phyloP scores from a whole-genome alignment of 2,329 filamentous ascomycete genomes.

The Talaromyces sp. region DNA sequence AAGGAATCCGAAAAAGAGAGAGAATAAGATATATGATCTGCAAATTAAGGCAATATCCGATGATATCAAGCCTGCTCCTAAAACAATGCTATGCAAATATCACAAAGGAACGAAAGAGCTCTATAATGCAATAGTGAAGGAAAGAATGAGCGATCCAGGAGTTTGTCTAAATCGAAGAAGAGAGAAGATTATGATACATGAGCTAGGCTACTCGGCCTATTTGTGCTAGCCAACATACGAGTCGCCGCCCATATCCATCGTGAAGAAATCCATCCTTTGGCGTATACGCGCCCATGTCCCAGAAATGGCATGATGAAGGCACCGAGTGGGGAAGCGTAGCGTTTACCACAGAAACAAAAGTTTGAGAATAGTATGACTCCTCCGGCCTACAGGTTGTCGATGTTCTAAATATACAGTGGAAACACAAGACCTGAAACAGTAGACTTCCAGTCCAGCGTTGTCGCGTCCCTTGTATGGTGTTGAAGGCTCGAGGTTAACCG shows the following conservation, averaged over 20 bases:
- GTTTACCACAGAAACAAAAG: not conserved
- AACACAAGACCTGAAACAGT: constrained; percentile 17
- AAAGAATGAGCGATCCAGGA: not conserved
- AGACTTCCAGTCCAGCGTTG: not conserved
- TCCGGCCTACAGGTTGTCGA: constrained; percentile 18
- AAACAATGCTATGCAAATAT: constrained; percentile 23
- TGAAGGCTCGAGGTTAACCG: constrained; percentile 1
- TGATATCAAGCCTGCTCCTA: not conserved
- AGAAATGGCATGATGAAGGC: constrained; percentile 28
- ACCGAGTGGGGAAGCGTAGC: constrained; percentile 24
- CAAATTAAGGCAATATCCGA: constrained; percentile 3
- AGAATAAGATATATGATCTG: constrained; percentile 5
- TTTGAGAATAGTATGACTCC: constrained; percentile 18
- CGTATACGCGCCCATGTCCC: constrained; percentile 33
- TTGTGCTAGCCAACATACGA: constrained; percentile 1
- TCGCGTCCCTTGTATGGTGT: constrained; percentile 12
- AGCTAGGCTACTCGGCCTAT: constrained; percentile 9
- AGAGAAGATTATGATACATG: not conserved
- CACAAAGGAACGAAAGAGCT: not conserved
- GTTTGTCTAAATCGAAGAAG: constrained; percentile 5
- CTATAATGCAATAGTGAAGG: constrained; percentile 17
- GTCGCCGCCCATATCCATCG: not conserved
- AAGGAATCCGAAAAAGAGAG: not conserved
- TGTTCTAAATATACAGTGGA: constrained; percentile 10
- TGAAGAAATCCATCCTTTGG: constrained; percentile 5